phyloP scores from a whole-genome alignment of 1,284 basidiomycete species.

The Tremellales sp. region DNA sequence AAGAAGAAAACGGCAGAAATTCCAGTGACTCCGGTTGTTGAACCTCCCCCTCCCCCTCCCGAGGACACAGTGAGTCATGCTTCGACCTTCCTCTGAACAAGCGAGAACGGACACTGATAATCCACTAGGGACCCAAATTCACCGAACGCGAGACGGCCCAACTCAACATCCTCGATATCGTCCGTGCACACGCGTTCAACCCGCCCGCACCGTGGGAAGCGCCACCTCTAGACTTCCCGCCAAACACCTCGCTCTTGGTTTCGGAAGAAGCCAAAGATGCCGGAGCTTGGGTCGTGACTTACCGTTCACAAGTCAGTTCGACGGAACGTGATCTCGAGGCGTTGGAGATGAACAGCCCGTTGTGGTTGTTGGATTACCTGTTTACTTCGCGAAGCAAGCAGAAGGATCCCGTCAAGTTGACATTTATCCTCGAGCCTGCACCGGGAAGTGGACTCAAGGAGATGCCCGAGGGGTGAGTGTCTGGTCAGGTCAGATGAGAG shows the following conservation, averaged over 20 bases:
- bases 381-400: conserved; percentile 52
- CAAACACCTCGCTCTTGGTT: conserved; percentile 67
- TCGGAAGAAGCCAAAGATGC: conserved; percentile 69
- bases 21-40: conserved; percentile 37
- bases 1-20: conserved; percentile 54
- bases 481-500: neutral
- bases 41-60: conserved; percentile 20
- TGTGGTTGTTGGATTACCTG: conserved; percentile 86
- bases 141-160: conserved; percentile 46
- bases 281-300: conserved; percentile 73
- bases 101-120: neutral
- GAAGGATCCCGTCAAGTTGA: conserved; percentile 70
- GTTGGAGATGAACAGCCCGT: conserved; percentile 61
- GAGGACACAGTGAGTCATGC: conserved; percentile 29
- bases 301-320: conserved; percentile 65
- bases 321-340: conserved; percentile 61
- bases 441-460: conserved; percentile 24
- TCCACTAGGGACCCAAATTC: conserved; percentile 27
- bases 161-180: conserved; percentile 55
- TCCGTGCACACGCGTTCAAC: conserved; percentile 64
- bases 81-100: neutral
- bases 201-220: conserved; percentile 70
- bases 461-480: conserved; percentile 36
- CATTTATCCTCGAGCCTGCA: conserved; percentile 82
- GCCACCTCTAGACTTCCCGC: conserved; percentile 63